Percentiles rank a stretch among this genome's conserved stretches.
These are phyloP conservation scores for Vitis rupestris DNA, from an alignment of 164 flowering plant species.

Conservation along the genomic window DNA sequence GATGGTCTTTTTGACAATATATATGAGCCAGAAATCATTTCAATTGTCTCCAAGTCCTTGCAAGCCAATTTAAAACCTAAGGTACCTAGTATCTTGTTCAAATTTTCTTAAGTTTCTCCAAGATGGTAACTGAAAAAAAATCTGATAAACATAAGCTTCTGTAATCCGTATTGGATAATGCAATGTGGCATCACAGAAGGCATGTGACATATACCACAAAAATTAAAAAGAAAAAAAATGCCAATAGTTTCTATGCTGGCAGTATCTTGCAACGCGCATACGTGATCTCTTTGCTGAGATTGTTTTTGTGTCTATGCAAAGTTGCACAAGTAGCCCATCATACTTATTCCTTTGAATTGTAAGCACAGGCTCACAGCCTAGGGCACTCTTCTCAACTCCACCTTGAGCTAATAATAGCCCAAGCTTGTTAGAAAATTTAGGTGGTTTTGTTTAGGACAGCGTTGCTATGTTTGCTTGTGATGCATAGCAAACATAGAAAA, in stretches of 20 bases:
- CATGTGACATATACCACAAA: neutral
- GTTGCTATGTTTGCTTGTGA: too few species aligned
- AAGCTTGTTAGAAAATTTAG: too few species aligned
- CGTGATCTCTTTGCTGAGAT: too few species aligned
- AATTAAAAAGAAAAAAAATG: too few species aligned
- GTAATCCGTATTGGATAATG: neutral
- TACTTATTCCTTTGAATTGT: too few species aligned
- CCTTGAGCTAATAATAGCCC: too few species aligned
- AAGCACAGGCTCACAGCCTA: too few species aligned
- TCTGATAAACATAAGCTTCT: neutral
- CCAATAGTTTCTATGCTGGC: too few species aligned
- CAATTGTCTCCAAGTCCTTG: constrained; percentile 48
- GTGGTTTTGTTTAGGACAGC: too few species aligned
- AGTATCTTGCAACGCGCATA: too few species aligned
- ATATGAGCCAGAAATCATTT: constrained; percentile 65
- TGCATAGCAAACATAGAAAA: neutral
- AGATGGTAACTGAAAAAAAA: neutral
- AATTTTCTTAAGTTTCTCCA: neutral
- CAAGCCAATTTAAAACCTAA: constrained; percentile 37
- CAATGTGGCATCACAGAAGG: neutral
- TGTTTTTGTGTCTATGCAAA: neutral
- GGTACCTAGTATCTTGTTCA: constrained; percentile 32
- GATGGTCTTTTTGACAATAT: constrained; percentile 91
- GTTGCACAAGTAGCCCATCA: neutral
- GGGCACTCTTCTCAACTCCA: too few species aligned